Evolutionary conservation across 2,329 filamentous ascomycete species (phyloP), one percentile per base, ranked within the genome.

Genomic region (Xylaria hypoxylon): DNA sequence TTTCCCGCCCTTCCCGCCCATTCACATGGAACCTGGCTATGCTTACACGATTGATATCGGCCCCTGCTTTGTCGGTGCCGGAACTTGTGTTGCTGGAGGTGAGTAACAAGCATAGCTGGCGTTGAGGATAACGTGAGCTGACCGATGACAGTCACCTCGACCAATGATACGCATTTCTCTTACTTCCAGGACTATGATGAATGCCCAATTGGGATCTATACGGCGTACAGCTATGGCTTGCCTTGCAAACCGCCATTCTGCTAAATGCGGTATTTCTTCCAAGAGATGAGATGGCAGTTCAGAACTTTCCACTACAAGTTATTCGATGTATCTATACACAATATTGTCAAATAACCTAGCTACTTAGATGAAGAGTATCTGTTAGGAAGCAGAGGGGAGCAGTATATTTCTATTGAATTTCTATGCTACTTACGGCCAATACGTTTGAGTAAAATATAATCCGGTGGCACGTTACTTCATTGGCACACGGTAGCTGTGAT

Each of bases 1-100:
- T 5, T 76, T 72, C 62, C 74, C 75, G 5, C 56, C 73, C 0
- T 77, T 76, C 51, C 74, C 75, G 10, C 71, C 77, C 0, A 70
- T 78, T 2, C 74, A 78, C 24, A 75, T 79, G 74, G 76, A 77
- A 60, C 76, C 77, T 1, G 77, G 77, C 2, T 73, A 72, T 42
- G 76, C 74, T 0, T 78, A 79, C 45, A 75, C 70, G 1, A 69
- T 79, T n/a, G 74, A 77, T 13, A 69, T 76, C 8, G 77, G 77
- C 3, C 75, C 77, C 1, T 79, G 77, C 62, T 72, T 55, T 4
- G 64, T 75, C 26, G 47, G 64, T 11, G 75, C 75, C 11, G 76
- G 76, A 6, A 71, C 61, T 1, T 78, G 76, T 51, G 73, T 75
- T n/a, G 70, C 75, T 52, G 76, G 77, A 38, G 57, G 75, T 77